Conservation (phyloP, 1,284 basidiomycete species). For the Gomphus bonarii region DNA sequence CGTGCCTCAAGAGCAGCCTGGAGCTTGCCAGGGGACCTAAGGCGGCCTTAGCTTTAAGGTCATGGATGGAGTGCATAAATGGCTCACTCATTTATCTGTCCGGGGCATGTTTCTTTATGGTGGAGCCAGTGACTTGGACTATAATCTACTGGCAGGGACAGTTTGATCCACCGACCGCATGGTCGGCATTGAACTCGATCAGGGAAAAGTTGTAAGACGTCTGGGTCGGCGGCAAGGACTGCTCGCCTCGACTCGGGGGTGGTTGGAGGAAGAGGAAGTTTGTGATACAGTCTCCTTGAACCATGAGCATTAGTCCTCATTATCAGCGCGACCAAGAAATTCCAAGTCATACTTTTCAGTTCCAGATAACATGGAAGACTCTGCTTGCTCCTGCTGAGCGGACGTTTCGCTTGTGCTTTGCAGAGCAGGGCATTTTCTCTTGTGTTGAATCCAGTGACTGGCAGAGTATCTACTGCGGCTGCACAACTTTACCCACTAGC, state of each 20-base stretch:
- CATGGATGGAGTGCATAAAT: neutral
- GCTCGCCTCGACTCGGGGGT: neutral
- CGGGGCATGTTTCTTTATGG: conserved; percentile 5
- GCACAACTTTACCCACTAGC: conserved; percentile 8
- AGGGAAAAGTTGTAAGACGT: conserved; percentile 2
- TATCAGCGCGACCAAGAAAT: neutral
- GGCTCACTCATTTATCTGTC: neutral
- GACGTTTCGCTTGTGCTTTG: neutral
- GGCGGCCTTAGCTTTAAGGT: neutral
- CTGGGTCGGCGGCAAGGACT: neutral
- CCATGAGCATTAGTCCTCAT: neutral
- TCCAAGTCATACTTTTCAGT: neutral
- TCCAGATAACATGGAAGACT: neutral
- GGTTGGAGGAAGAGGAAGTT: neutral
- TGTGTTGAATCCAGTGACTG: conserved; percentile 8
- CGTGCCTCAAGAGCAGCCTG: neutral
- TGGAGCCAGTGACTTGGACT: neutral
- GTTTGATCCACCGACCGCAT: conserved; percentile 1
- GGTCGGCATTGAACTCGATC: conserved; percentile 5
- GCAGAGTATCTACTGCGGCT: conserved; percentile 6
- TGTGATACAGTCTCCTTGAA: neutral
- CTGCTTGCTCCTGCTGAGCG: neutral
- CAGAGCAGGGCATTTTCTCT: neutral
- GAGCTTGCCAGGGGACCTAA: neutral
- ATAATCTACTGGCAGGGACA: neutral